Conservation (phyloP, 305 asterid genomes). For the Fraxinus baroniana region DNA sequence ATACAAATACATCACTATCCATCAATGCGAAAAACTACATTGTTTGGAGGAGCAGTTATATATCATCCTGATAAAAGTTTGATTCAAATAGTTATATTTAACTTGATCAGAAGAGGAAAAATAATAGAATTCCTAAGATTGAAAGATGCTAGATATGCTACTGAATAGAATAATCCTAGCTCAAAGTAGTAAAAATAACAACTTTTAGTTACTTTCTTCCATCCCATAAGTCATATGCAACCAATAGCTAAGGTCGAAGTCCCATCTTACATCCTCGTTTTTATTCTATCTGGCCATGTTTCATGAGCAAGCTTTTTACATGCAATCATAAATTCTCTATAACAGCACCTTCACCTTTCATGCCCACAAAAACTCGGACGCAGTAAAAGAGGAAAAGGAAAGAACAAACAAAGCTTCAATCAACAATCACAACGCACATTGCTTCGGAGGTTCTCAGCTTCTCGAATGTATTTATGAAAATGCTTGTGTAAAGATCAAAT, state of each 20-base stretch:
- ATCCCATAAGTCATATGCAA: background rate
- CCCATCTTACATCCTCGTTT: background rate
- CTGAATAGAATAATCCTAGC: background rate
- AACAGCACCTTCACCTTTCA: background rate
- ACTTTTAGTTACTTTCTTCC: background rate
- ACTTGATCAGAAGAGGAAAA: background rate
- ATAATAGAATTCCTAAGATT: background rate
- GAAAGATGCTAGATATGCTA: background rate
- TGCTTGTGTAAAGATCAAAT: background rate
- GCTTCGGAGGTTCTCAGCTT: background rate
- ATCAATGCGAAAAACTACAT: no score
- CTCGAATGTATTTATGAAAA: background rate
- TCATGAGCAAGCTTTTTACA: background rate
- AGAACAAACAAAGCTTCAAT: background rate
- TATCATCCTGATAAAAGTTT: background rate
- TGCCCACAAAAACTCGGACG: background rate
- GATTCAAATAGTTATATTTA: no score
- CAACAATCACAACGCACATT: background rate
- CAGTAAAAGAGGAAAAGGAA: background rate
- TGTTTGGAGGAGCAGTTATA: background rate
- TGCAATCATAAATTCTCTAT: background rate
- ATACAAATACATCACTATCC: no score
- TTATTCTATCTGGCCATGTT: no score
- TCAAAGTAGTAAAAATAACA: background rate
- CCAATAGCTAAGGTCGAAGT: background rate